phyloP scores from a whole-genome alignment of 2,329 filamentous ascomycete species.

The Herpotrichia juniperi region DNA sequence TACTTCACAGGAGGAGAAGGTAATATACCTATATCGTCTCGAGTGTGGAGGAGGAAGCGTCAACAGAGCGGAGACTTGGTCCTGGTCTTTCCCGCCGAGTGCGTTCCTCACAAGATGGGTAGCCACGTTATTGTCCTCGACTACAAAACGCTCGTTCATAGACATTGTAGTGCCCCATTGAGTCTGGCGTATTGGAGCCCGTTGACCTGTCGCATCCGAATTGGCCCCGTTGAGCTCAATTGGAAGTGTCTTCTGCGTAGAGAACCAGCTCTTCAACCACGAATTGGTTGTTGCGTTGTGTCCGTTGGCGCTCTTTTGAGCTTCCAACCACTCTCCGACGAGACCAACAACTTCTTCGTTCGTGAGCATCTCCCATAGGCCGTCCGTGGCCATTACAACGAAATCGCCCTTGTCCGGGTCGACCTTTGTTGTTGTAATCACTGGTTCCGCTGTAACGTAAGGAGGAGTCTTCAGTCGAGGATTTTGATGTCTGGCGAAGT shows the following conservation, averaged over 20 bases:
- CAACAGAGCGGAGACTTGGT: conserved; percentile 90
- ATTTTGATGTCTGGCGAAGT: conserved; percentile 83
- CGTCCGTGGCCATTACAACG: conserved; percentile 93
- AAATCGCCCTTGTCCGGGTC: conserved; percentile 91
- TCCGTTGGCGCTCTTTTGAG: conserved; percentile 59
- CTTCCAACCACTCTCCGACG: conserved; percentile 95
- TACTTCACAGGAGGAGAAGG: not conserved
- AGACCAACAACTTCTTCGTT: conserved; percentile 98
- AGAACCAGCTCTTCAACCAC: conserved; percentile 76
- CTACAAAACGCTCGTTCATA: conserved; percentile 81
- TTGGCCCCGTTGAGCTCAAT: conserved; percentile 69
- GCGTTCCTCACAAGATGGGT: conserved; percentile 96
- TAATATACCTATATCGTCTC: conserved; percentile 78
- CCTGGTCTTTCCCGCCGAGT: conserved; percentile 87
- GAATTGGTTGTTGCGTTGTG: conserved; percentile 54
- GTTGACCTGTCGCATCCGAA: conserved; percentile 69
- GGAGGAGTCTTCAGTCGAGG: conserved; percentile 85
- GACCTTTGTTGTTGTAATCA: conserved; percentile 92
- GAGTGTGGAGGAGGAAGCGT: conserved; percentile 92
- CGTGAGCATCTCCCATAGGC: conserved; percentile 98
- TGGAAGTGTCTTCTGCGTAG: conserved; percentile 66
- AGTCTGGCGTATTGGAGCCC: conserved; percentile 82
- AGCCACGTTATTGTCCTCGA: conserved; percentile 94
- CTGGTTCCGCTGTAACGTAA: conserved; percentile 95
- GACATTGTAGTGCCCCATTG: conserved; percentile 86